phyloP scores from a whole-genome alignment of 2,329 filamentous ascomycete species.

The Didymella pomorum region DNA sequence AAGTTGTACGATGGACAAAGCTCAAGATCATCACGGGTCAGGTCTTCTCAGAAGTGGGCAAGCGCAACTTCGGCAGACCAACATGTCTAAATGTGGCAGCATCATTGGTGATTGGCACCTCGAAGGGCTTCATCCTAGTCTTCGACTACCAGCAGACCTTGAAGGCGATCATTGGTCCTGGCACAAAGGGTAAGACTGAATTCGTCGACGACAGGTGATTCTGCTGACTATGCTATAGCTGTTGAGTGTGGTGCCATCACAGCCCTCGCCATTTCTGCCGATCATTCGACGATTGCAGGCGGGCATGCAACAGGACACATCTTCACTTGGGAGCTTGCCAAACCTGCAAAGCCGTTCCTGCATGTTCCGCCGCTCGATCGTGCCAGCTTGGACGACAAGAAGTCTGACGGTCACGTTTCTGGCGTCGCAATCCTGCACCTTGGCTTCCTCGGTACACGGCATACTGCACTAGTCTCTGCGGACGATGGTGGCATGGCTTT shows the following conservation, averaged over 20 bases:
- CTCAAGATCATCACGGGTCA: slow-evolving; percentile 88
- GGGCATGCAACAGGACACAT: slow-evolving; percentile 91
- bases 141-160: slow-evolving; percentile 98
- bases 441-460: slow-evolving; percentile 92
- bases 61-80: slow-evolving; percentile 88
- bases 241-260: slow-evolving; percentile 90
- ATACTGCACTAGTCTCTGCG: slow-evolving; percentile 93
- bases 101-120: slow-evolving; percentile 87
- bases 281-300: slow-evolving; percentile 89
- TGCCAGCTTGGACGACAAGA: slow-evolving; percentile 69
- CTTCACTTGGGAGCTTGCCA: slow-evolving; percentile 93
- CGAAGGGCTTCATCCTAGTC: slow-evolving; percentile 91
- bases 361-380: slow-evolving; percentile 79
- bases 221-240: slow-evolving; percentile 60
- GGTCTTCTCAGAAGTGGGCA: slow-evolving; percentile 90
- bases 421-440: slow-evolving; percentile 83
- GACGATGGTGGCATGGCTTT: slow-evolving; percentile 98
- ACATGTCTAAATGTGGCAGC: slow-evolving; percentile 90
- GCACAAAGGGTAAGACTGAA: slow-evolving; percentile 76
- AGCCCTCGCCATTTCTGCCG: slow-evolving; percentile 87
- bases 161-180: slow-evolving; percentile 91
- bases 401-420: slow-evolving; percentile 81
- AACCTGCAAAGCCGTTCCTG: slow-evolving; percentile 85
- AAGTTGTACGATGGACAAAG: slow-evolving; percentile 95
- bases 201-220: no score